A percentile compares a stretch with the other conserved stretches of the same genome.
Conservation (phyloP, 2,329 filamentous ascomycete genomes). For the Trichoderma sp. region DNA sequence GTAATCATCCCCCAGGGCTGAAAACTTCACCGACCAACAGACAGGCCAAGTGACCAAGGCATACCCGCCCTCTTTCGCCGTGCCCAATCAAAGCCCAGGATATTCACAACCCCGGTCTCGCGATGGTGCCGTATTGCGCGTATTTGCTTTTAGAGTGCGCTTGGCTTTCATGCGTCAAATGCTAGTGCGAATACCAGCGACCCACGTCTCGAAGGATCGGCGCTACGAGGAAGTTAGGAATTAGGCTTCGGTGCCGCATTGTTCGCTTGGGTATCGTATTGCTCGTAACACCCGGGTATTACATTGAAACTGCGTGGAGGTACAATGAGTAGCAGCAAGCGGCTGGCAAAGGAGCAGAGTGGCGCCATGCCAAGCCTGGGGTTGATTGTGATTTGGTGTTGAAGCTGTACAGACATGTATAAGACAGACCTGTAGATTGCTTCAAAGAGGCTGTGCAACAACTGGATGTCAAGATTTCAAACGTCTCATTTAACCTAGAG, state of each 20-base stretch:
- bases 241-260: not conserved
- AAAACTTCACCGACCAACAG: not conserved
- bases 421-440: not conserved
- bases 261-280: not conserved
- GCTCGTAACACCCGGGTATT: not conserved
- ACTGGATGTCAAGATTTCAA: not conserved
- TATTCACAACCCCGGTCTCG: not conserved
- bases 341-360: not conserved
- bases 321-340: not conserved
- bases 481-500: too few relatives aligned
- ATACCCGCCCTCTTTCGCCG: not conserved
- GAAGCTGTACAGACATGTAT: not conserved
- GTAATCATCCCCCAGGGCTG: not conserved
- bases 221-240: not conserved
- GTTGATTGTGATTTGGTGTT: not conserved
- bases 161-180: not conserved
- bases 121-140: not conserved
- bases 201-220: conserved; percentile 11
- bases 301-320: not conserved
- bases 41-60: not conserved
- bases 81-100: not conserved
- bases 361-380: not conserved
- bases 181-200: not conserved
- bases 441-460: not conserved
- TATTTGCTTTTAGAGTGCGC: not conserved